Base-by-base conservation (phyloP, 2,329 filamentous ascomycete species). In the Penicillium sp. region DNA sequence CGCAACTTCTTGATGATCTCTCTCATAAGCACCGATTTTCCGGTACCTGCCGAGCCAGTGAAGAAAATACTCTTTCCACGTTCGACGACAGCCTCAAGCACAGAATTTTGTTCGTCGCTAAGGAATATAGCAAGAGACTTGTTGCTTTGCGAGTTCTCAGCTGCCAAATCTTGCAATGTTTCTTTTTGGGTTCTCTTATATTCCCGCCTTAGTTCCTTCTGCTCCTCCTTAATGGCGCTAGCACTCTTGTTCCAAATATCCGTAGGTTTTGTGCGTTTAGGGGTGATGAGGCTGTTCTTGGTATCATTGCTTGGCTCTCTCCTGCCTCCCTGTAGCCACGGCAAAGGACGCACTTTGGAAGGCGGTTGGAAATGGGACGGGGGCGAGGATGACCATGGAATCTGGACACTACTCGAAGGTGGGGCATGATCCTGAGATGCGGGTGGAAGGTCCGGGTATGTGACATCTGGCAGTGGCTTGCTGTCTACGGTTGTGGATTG, bases 21-120 rank as follows among this genome's bases (percentile, higher is more conserved):
- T 62, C 93, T 86, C 83, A 99, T 91, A 56, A 99, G 77, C 4
- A 99, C 93, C 1, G 95, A 99, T 80, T 99, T 99, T 74, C 95
- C 95, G 5, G 95, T 97, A 81, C 86, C 92, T 56, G 95, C 95
- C 57, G 95, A 96, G 66, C 95, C 95, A 1, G 95, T 99, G 74
- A 99, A 99, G 79, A 99, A 99, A 2, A 97, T 93, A 66, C 93
- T 98, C 73, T 92, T 89, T 57, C 84, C 84, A 61, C 90, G 79
- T 22, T 95, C 84, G 8, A 91, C 84, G 10, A 99, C 93, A 21
- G 97, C 80, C 46, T 91, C 86, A 56, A 96, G 80, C 11, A 99
- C 91, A 57, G 90, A 86, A 58, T 86, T 84, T 75, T 99, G 95
- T 71, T 99, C 95, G 13, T 89, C 84, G 70, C 91, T 97, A 35